Conservation (phyloP, 179 eudicot genomes). For the Gypsophila paniculata region DNA sequence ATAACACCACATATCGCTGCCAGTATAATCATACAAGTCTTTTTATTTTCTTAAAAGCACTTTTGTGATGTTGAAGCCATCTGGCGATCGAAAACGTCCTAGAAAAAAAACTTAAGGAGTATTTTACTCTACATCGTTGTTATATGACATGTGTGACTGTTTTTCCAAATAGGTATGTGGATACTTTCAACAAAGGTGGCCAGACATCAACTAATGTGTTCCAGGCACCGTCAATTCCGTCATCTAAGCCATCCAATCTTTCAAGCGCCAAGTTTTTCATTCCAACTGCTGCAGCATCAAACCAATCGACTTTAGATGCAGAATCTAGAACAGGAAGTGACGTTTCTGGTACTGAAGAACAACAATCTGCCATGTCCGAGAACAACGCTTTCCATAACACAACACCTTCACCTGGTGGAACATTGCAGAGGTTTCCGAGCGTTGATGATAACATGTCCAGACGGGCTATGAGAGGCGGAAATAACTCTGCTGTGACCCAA, state of each 20-base stretch:
- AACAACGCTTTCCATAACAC: constrained; percentile 35
- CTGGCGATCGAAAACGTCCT: too few relatives aligned
- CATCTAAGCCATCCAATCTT: constrained; percentile 42
- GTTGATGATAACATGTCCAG: constrained; percentile 47
- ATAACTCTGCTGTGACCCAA: constrained; percentile 31
- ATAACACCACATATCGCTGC: too few relatives aligned
- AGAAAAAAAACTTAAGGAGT: too few relatives aligned
- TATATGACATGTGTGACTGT: neutral
- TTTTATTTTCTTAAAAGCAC: too few relatives aligned
- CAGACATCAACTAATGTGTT: constrained; percentile 51
- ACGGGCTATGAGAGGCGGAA: constrained; percentile 14
- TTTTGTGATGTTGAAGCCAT: too few relatives aligned
- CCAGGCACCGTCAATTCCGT: constrained; percentile 57
- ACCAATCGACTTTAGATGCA: constrained; percentile 30
- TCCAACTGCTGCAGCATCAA: constrained; percentile 49
- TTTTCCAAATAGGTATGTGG: constrained; percentile 65
- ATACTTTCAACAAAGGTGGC: constrained; percentile 82
- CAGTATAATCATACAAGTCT: too few relatives aligned
- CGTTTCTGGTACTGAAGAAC: constrained; percentile 27
- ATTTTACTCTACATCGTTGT: too few relatives aligned
- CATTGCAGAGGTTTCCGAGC: constrained; percentile 59
- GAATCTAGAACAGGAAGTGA: constrained; percentile 27
- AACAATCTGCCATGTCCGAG: constrained; percentile 26
- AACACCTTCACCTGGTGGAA: constrained; percentile 40
- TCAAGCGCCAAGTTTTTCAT: constrained; percentile 63